Evolutionary conservation across 257 asterid species (phyloP), one percentile per base, ranked within the genome.

Genomic region (Rubia yunnanensis): DNA sequence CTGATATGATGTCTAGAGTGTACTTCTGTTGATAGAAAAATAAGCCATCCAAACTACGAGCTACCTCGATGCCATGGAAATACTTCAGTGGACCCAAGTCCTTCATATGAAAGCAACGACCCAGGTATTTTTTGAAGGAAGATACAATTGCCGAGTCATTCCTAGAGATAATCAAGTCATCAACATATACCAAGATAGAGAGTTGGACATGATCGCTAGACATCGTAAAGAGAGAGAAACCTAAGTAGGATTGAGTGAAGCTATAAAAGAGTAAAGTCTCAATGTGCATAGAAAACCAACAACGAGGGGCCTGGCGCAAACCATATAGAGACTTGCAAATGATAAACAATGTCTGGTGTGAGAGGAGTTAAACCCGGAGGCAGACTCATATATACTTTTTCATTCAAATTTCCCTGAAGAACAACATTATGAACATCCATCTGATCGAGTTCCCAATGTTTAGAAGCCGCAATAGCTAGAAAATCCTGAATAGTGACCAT

Each of bases 231-330:
- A 58, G 63, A 14, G 39, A 58, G 32, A 24, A 58, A 24, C 28
- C 35, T 0, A 38, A 4, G 32, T 14, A 26, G 4, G 35, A 58
- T 4, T 58, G 63, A 24, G 28, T 3, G 14, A 58, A 58, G 8
- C 63, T 38, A 58, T 24, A 58, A 4, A 1, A 8, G 6, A 15
- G 31, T 13, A 58, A 24, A 5, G 35, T n/a, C 1, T 14, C 4
- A 27, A 38, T 17, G 11, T 24, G 13, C 14, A 24, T 58, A 1
- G 35, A 35, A 24, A 58, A 58, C 39, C 63, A 58, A 58, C 63
- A 58, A 1, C 63, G 63, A 24, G 63, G 63, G 17, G 63, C 63
- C 14, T 58, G 63, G 20, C 34, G 31, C n/a, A n/a, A n/a, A n/a
- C n/a, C n/a, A n/a, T n/a, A n/a, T n/a, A n/a, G n/a, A n/a, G n/a